Evolutionary conservation across 495 filamentous ascomycete species (phyloP), one percentile per base, ranked within the genome.

Genomic region (Penicillium samsonianum): DNA sequence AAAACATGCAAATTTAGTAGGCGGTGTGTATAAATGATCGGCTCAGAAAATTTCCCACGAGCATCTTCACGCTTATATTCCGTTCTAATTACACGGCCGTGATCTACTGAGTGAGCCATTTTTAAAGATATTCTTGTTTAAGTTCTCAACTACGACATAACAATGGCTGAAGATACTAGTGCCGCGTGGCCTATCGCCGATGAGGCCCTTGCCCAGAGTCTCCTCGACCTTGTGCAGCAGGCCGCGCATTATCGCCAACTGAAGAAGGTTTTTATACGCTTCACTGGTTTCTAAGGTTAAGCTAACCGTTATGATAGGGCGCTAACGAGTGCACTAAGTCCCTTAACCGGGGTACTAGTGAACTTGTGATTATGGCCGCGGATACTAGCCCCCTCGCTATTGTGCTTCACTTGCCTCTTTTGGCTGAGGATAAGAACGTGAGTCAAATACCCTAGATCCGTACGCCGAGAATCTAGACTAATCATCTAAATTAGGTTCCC

Each of bases 101-200:
- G 73, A 77, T 75, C 73, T 72, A 68, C 68, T 66, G 73, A 62
- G 73, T 74, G 73, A 76, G 72, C 72, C 73, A 66, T 66, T 65
- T 64, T 70, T 45, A 40, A 61, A 61, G 59, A 64, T n/a, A n/a
- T n/a, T 64, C 55, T 62, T 62, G 59, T 63, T 56, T 59, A 41
- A 60, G 53, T 48, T 48, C 17, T 23, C 40, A 45, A 50, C 45
- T 46, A 45, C 46, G 26, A 42, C 28, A 47, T 51, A 66, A 69
- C 52, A 67, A 75, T 78, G 76, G 68, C 76, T 62, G 75, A 67
- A 61, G 69, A 77, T 54, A 63, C 71, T 53, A 59, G 50, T 55
- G 73, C 74, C 48, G 93, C 93, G 64, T 96, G 91, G 90, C 93
- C 93, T 61, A 77, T 95, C 67, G 93, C 93, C 72, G 94, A 96